Conservation (phyloP, 495 filamentous ascomycete genomes). For the Pyrenopolyporus hunteri region DNA sequence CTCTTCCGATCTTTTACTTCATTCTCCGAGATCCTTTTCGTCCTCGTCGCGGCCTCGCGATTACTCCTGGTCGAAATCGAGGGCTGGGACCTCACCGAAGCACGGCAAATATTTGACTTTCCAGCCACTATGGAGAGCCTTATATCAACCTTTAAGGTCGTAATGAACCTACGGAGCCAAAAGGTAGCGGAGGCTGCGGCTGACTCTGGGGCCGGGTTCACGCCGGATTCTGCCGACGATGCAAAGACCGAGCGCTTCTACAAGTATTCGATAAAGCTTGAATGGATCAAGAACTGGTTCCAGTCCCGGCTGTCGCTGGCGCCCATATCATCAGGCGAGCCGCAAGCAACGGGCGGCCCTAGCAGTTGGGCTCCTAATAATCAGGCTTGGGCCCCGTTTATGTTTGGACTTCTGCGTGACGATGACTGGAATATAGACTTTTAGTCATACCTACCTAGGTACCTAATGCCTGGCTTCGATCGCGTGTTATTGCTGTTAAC, state of each 20-base stretch:
- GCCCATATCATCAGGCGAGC: background rate
- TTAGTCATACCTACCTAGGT: background rate
- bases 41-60: conserved; percentile 37
- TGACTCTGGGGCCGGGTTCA: conserved; percentile 1
- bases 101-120: conserved; percentile 34
- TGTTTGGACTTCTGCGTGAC: conserved; percentile 30
- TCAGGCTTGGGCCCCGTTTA: conserved; percentile 30
- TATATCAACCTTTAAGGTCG: conserved; percentile 6
- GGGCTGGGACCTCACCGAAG: conserved; percentile 37
- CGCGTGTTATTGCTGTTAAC: background rate
- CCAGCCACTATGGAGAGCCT: conserved; percentile 26
- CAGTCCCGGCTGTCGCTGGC: conserved; percentile 6
- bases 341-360: background rate
- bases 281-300: conserved; percentile 35
- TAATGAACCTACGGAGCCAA: conserved; percentile 8
- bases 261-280: conserved; percentile 22
- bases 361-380: conserved; percentile 16
- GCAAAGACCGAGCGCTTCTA: conserved; percentile 21
- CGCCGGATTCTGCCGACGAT: conserved; percentile 23
- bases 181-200: conserved; percentile 23
- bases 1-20: conserved; percentile 31
- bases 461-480: too few relatives aligned
- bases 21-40: conserved; percentile 33
- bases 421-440: conserved; percentile 35
- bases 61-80: conserved; percentile 37